Percentiles rank a stretch among this genome's conserved stretches.
Conservation (phyloP, 805 yeast genomes). For the Wickerhamiella kurtzmanii region DNA sequence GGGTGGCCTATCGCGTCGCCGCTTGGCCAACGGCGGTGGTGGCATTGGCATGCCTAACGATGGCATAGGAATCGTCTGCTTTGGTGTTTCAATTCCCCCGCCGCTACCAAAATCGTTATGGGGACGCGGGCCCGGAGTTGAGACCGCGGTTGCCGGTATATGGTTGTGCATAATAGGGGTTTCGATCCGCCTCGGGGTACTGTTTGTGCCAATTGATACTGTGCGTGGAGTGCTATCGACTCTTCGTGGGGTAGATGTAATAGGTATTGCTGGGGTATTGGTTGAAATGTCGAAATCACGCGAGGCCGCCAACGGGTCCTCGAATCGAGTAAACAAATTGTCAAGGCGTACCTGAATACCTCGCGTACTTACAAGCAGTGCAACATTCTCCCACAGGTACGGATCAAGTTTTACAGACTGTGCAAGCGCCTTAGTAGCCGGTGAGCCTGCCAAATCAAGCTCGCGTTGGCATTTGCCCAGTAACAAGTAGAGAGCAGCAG, state of each 20-base stretch:
- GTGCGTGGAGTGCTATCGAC: not conserved
- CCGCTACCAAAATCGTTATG: not conserved
- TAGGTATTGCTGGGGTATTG: not conserved
- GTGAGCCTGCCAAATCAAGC: conserved; percentile 38
- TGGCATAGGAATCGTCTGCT: not conserved
- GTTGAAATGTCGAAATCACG: not conserved
- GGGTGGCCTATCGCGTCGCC: not conserved
- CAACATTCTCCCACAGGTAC: conserved; percentile 75
- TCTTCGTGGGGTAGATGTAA: not conserved
- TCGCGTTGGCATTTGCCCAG: conserved; percentile 52
- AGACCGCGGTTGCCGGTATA: not conserved
- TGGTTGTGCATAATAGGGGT: not conserved
- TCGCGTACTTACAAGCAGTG: conserved; percentile 46
- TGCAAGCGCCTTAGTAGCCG: conserved; percentile 53
- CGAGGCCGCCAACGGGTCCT: conserved; percentile 8
- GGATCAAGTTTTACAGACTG: conserved; percentile 64
- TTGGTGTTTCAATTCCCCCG: not conserved
- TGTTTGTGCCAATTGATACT: not conserved
- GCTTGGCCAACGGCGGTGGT: not conserved
- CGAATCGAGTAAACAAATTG: conserved; percentile 19
- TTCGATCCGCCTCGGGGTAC: not conserved
- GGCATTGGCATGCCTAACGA: not conserved
- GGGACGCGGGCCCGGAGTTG: not conserved
- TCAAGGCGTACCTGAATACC: conserved; percentile 58
- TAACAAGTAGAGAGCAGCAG: conserved; percentile 52